phyloP scores from a whole-genome alignment of 495 filamentous ascomycete genomes.

The Bacidia gigantensis region DNA sequence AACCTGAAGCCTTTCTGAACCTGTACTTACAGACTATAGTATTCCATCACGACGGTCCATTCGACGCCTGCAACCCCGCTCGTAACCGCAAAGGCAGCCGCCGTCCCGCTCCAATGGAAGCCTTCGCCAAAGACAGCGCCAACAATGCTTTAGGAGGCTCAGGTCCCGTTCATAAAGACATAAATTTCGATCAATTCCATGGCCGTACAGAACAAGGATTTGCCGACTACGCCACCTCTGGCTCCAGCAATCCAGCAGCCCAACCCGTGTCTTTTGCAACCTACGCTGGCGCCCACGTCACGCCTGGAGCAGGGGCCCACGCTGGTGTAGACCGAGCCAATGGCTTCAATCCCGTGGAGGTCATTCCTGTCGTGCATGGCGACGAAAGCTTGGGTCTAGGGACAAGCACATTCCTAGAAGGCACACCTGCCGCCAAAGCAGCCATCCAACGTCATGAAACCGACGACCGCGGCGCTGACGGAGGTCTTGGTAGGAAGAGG shows the following conservation, averaged over 20 bases:
- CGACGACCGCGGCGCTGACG: slow-evolving; percentile 39
- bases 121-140: slow-evolving; percentile 77
- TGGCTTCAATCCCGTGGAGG: slow-evolving; percentile 43
- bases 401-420: slow-evolving; percentile 91
- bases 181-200: slow-evolving; percentile 73
- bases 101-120: slow-evolving; percentile 78
- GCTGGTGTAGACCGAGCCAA: slow-evolving; percentile 25
- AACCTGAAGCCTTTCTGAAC: not conserved
- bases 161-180: slow-evolving; percentile 67
- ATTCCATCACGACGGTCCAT: slow-evolving; percentile 97
- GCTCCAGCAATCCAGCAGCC: slow-evolving; percentile 19
- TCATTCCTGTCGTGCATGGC: slow-evolving; percentile 63
- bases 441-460: slow-evolving; percentile 68
- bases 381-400: slow-evolving; percentile 74
- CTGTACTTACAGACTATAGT: slow-evolving; percentile 51
- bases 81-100: slow-evolving; percentile 76
- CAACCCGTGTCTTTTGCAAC: slow-evolving; percentile 21
- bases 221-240: slow-evolving; percentile 51
- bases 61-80: slow-evolving; percentile 93
- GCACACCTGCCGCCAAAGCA: slow-evolving; percentile 70
- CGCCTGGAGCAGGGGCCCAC: slow-evolving; percentile 19
- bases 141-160: slow-evolving; percentile 88
- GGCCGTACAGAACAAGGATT: slow-evolving; percentile 75
- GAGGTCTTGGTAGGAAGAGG: slow-evolving; percentile 78
- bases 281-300: slow-evolving; percentile 13